A percentile compares a stretch with the other conserved stretches of the same genome.
Evolutionary conservation across 768 basidiomycete species (phyloP).

Genomic region (Amanita jacksonii): DNA sequence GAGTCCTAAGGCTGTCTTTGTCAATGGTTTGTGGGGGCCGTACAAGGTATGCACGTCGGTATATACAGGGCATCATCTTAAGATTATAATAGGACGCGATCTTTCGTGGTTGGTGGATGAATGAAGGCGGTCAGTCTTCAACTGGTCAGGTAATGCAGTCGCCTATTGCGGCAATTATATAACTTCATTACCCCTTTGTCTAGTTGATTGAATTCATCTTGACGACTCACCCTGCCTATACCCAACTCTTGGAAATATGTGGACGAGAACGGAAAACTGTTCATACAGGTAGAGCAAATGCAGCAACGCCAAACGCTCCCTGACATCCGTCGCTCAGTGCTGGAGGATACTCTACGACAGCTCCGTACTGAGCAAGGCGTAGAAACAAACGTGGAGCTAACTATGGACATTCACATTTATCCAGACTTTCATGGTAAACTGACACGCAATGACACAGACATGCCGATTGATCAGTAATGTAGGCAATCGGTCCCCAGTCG

Average conservation of each 20-base stretch:
- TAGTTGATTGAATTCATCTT: slow-evolving; percentile 92
- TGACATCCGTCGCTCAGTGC: slow-evolving; percentile 31
- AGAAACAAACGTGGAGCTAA: slow-evolving; percentile 70
- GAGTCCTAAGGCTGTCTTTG: slow-evolving; percentile 79
- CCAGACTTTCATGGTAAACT: slow-evolving; percentile 83
- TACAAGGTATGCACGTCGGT: slow-evolving; percentile 43
- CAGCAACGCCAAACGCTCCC: not conserved
- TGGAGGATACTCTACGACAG: slow-evolving; percentile 64
- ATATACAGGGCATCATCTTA: not conserved
- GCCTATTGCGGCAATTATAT: not conserved
- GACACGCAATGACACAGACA: not conserved
- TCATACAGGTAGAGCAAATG: slow-evolving; percentile 35
- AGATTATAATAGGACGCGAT: slow-evolving; percentile 62
- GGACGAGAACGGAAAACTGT: slow-evolving; percentile 51
- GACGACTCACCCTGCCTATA: slow-evolving; percentile 82
- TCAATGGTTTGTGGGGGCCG: slow-evolving; percentile 89
- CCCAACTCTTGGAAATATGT: slow-evolving; percentile 53
- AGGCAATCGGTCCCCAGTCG: slow-evolving; percentile 96
- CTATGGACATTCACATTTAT: slow-evolving; percentile 88
- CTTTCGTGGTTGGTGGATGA: slow-evolving; percentile 98
- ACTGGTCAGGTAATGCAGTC: slow-evolving; percentile 75
- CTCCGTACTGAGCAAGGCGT: slow-evolving; percentile 45
- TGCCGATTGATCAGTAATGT: slow-evolving; percentile 7
- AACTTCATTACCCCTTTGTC: not conserved
- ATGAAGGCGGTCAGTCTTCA: slow-evolving; percentile 97